These are phyloP conservation scores for Phytophthora pisi DNA, from an alignment of 352 stramenopile genomes.

Conservation along the genomic window DNA sequence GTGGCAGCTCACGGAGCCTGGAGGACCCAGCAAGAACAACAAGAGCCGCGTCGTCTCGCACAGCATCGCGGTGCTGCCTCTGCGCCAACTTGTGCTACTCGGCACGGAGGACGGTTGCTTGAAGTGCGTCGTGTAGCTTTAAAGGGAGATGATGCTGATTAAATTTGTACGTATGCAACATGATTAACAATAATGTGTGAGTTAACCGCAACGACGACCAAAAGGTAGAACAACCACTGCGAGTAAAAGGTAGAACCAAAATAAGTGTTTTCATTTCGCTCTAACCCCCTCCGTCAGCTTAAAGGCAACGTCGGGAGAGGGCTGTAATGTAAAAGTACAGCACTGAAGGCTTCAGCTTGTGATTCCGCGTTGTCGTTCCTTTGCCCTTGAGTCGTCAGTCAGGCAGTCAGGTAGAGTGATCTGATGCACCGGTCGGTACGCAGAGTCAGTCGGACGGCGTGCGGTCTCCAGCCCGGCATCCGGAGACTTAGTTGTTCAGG, in stretches of 20 bases:
- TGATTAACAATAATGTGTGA: background rate
- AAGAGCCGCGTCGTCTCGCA: constrained; percentile 55
- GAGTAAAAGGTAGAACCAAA: constrained; percentile 17
- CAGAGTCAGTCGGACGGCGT: background rate
- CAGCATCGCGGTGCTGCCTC: constrained; percentile 52
- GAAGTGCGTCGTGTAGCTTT: constrained; percentile 44
- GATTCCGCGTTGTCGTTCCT: constrained; percentile 5
- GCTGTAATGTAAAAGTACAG: constrained; percentile 42
- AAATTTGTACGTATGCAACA: constrained; percentile 2
- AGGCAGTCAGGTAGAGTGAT: background rate
- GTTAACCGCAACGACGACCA: background rate
- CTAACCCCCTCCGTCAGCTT: constrained; percentile 2
- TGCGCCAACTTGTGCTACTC: constrained; percentile 67
- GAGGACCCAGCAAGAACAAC: constrained; percentile 34
- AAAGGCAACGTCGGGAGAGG: background rate
- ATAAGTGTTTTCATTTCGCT: constrained; percentile 30
- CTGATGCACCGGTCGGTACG: background rate
- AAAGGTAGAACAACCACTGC: background rate
- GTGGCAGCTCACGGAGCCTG: constrained; percentile 56
- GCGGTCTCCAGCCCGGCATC: background rate
- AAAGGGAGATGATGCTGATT: background rate
- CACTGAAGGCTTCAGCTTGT: constrained; percentile 13
- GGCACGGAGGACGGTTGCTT: constrained; percentile 72
- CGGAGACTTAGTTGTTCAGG: constrained; percentile 51
- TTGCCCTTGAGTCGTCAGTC: constrained; percentile 1